phyloP scores from a whole-genome alignment of 1,284 basidiomycete genomes.

The Ganoderma lucidum region DNA sequence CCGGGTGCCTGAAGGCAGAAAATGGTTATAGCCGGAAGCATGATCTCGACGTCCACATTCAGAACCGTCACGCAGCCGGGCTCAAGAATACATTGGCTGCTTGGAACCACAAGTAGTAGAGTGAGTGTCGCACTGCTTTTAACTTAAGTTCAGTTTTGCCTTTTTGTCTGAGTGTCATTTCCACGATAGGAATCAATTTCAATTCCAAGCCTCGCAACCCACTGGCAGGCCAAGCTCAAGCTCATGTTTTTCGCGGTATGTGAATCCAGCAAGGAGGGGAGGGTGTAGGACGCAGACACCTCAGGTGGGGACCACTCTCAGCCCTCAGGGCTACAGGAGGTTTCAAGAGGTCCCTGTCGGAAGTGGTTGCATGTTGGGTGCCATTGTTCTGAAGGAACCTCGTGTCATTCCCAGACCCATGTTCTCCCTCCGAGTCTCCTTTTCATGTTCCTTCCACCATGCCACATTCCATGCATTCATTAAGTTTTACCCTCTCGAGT shows the following conservation, averaged over 20 bases:
- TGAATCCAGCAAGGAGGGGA: not conserved
- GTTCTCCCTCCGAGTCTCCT: not conserved
- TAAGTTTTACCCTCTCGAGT: too few species aligned
- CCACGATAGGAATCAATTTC: too few species aligned
- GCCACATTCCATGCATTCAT: not conserved
- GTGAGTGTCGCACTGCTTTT: not conserved
- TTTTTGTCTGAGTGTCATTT: not conserved
- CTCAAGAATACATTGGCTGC: not conserved
- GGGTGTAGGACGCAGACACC: not conserved
- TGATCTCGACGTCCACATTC: slow-evolving; percentile 12
- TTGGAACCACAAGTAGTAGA: not conserved
- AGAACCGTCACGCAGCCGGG: not conserved
- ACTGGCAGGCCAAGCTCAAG: not conserved
- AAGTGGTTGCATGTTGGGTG: too few species aligned
- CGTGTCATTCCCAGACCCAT: not conserved
- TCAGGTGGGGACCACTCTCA: too few species aligned
- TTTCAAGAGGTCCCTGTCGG: too few species aligned
- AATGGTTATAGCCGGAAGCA: slow-evolving; percentile 13
- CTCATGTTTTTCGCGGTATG: not conserved
- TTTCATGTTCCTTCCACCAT: not conserved
- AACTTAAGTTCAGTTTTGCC: too few species aligned
- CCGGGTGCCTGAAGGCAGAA: slow-evolving; percentile 14
- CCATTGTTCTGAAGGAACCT: not conserved
- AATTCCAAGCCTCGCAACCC: not conserved
- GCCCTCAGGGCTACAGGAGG: too few species aligned